Evolutionary conservation across 2,329 filamentous ascomycete genomes (phyloP).

Genomic region (Epichloe gansuensis): DNA sequence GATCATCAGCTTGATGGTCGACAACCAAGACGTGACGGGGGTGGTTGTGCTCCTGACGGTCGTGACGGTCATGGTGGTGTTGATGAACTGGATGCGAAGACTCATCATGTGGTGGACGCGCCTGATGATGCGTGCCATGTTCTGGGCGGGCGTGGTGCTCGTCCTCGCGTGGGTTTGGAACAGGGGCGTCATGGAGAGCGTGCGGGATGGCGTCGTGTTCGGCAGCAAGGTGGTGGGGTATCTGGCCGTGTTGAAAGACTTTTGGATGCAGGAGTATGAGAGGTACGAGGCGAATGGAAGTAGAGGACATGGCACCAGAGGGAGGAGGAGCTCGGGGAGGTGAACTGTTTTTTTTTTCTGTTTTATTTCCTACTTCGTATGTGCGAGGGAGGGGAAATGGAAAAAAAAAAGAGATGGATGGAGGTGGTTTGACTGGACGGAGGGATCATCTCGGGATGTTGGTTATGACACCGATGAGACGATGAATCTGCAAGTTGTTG

Average conservation of each 20-base stretch:
- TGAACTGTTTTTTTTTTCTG: constrained; percentile 3
- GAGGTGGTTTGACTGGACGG: too few species aligned
- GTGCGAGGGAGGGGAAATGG: too few species aligned
- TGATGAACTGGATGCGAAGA: constrained; percentile 59
- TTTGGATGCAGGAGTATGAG: constrained; percentile 46
- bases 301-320: not conserved
- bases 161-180: constrained; percentile 46
- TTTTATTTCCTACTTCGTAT: not conserved
- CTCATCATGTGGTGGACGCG: constrained; percentile 65
- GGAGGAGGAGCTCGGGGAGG: not conserved
- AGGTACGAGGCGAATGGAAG: constrained; percentile 14
- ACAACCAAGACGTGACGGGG: constrained; percentile 22
- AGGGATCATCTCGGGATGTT: not conserved
- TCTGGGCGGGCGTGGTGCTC: constrained; percentile 49
- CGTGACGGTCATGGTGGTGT: constrained; percentile 43
- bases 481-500: too few species aligned
- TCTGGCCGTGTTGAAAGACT: constrained; percentile 33
- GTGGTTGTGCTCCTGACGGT: constrained; percentile 21
- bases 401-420: too few species aligned
- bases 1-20: constrained; percentile 19
- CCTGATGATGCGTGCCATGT: constrained; percentile 47
- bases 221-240: constrained; percentile 32
- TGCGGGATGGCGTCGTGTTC: constrained; percentile 40
- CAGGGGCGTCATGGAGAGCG: constrained; percentile 51
- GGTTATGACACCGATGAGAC: too few species aligned